phyloP scores from a whole-genome alignment of 441 rosid species.

The Adansonia grandidieri region DNA sequence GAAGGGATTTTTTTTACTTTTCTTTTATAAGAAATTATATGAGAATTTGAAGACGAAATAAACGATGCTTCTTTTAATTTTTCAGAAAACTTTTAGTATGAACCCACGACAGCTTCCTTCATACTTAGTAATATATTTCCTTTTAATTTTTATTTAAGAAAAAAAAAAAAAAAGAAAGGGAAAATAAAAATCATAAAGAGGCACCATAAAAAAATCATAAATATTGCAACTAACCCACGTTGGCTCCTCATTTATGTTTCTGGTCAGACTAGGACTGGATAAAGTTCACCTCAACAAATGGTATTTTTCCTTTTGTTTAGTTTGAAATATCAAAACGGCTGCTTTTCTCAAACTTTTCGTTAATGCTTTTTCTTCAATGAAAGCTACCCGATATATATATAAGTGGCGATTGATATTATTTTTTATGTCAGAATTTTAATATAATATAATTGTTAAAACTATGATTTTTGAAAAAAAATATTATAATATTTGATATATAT shows the following conservation, averaged over 20 bases:
- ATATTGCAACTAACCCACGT: background rate
- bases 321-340: background rate
- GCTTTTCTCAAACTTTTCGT: background rate
- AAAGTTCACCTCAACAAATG: background rate
- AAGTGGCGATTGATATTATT: too few relatives aligned
- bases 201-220: background rate
- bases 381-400: too few relatives aligned
- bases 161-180: background rate
- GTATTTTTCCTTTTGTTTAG: background rate
- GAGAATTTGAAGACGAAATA: background rate
- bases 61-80: slow-evolving; percentile 13
- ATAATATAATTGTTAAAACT: too few relatives aligned
- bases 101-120: background rate
- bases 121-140: background rate
- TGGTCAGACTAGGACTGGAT: background rate
- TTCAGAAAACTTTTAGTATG: background rate
- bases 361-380: too few relatives aligned
- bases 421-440: too few relatives aligned
- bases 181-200: background rate
- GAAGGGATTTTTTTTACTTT: slow-evolving; percentile 20
- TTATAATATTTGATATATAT: too few relatives aligned
- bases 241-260: background rate
- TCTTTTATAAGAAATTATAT: slow-evolving; percentile 18
- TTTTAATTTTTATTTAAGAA: background rate
- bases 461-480: too few relatives aligned